A percentile compares a stretch with the other conserved stretches of the same genome.
These are phyloP conservation scores for Penicillium sp. DNA, from an alignment of 2,329 filamentous ascomycete species.

Conservation along the genomic window DNA sequence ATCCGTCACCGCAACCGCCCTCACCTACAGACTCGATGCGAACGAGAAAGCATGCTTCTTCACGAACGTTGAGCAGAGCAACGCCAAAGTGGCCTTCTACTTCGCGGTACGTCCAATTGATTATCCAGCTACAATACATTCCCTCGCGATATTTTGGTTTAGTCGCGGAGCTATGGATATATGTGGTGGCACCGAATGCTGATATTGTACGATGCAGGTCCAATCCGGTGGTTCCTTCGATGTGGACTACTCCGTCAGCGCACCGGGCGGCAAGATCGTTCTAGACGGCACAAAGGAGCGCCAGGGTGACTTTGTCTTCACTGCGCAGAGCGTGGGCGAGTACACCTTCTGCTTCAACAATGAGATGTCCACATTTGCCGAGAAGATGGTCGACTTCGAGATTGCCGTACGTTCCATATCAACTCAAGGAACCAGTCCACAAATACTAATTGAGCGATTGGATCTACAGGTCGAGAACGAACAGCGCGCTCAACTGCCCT, in stretches of 20 bases:
- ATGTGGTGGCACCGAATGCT: neutral
- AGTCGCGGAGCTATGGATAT: neutral
- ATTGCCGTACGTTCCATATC: constrained; percentile 67
- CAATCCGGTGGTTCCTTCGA: constrained; percentile 99
- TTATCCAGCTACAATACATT: neutral
- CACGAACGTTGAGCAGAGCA: constrained; percentile 69
- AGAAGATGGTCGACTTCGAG: constrained; percentile 98
- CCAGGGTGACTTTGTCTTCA: constrained; percentile 97
- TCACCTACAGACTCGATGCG: constrained; percentile 87
- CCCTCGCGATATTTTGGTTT: neutral
- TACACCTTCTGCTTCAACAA: constrained; percentile 99
- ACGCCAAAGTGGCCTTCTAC: constrained; percentile 94
- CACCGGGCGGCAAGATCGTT: constrained; percentile 76
- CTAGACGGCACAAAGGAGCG: constrained; percentile 85
- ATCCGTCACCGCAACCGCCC: constrained; percentile 76
- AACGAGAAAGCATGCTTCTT: constrained; percentile 98
- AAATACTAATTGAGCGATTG: neutral
- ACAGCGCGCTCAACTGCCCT: constrained; percentile 73
- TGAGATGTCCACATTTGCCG: constrained; percentile 94
- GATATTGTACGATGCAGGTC: constrained; percentile 57
- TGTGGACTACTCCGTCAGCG: constrained; percentile 85
- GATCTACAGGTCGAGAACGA: constrained; percentile 79
- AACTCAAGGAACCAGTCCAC: neutral
- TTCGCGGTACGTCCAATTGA: constrained; percentile 72
- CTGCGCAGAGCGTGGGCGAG: constrained; percentile 79